These are phyloP conservation scores for Linnemannia elongata DNA, from an alignment of 192 early-diverging fungal genomes.

Conservation along the genomic window DNA sequence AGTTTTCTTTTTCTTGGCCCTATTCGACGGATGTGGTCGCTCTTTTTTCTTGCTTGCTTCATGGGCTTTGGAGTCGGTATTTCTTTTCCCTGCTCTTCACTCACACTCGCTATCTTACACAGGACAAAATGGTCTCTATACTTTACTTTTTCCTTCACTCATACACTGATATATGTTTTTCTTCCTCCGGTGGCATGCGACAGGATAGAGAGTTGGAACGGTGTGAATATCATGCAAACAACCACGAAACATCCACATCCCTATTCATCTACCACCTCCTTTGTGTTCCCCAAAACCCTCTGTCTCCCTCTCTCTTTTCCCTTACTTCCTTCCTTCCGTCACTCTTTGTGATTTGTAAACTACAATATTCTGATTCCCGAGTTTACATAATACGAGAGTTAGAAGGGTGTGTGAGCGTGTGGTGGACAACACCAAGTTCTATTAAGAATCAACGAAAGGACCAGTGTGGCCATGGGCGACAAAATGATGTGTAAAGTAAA, in stretches of 20 bases:
- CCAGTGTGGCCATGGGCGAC: background rate
- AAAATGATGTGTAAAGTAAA: background rate
- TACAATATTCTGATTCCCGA: background rate
- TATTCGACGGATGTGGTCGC: constrained; percentile 24
- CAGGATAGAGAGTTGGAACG: constrained; percentile 1
- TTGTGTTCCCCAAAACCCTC: background rate
- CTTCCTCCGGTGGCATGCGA: background rate
- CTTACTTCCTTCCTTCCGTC: no score
- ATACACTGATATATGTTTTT: background rate
- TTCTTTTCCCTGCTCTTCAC: background rate
- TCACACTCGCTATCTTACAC: background rate
- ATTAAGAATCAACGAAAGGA: background rate
- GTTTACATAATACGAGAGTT: background rate
- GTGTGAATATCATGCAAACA: constrained; percentile 47
- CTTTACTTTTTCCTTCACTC: background rate
- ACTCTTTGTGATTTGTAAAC: background rate
- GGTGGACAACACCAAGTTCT: background rate
- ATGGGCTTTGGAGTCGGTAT: background rate
- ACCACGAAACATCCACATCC: constrained; percentile 34
- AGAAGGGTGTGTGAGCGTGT: background rate
- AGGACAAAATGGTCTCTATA: background rate
- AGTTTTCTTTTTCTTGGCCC: background rate
- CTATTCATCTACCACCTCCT: background rate
- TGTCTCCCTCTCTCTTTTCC: background rate
- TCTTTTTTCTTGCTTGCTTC: constrained; percentile 1